Percentiles rank a stretch among this genome's conserved stretches.
Evolutionary conservation across 1,284 basidiomycete species (phyloP).

Genomic region (Leucoagaricus sp.): DNA sequence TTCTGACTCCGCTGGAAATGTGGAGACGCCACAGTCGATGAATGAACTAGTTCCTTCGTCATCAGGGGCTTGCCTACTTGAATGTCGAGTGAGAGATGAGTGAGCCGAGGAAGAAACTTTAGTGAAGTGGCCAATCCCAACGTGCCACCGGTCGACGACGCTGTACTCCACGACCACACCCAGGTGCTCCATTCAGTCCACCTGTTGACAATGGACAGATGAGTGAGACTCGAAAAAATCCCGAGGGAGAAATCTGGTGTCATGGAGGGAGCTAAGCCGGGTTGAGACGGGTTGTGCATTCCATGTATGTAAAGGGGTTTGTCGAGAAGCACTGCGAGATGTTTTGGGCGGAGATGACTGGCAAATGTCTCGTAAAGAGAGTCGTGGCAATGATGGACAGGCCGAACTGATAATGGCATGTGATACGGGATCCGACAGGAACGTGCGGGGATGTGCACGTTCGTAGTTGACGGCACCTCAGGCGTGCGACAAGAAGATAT

Average conservation of each 20-base stretch:
- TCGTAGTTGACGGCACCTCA: neutral
- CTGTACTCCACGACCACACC: conserved; percentile 19
- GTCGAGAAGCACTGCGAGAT: conserved; percentile 22
- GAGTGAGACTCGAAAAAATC: conserved; percentile 35
- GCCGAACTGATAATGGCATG: neutral
- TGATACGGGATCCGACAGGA: neutral
- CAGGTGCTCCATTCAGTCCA: conserved; percentile 42
- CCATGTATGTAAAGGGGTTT: conserved; percentile 16
- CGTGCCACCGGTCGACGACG: neutral
- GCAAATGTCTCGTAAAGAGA: conserved; percentile 14
- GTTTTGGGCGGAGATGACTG: conserved; percentile 23
- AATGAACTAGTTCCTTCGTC: neutral
- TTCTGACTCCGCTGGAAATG: neutral
- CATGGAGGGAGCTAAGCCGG: conserved; percentile 11
- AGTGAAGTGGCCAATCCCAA: neutral
- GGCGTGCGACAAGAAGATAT: conserved; percentile 8
- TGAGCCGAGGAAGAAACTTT: conserved; percentile 4
- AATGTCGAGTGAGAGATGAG: conserved; percentile 14
- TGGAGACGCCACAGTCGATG: neutral
- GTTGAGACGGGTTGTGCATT: conserved; percentile 22
- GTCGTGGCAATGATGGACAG: conserved; percentile 14
- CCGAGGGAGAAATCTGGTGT: conserved; percentile 18
- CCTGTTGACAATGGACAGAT: conserved; percentile 36
- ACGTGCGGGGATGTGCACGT: neutral
- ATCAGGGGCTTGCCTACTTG: conserved; percentile 6